Evolutionary conservation across 164 flowering plant species (phyloP), one percentile per base, ranked within the genome.

Genomic region (Tetracentron sinense): DNA sequence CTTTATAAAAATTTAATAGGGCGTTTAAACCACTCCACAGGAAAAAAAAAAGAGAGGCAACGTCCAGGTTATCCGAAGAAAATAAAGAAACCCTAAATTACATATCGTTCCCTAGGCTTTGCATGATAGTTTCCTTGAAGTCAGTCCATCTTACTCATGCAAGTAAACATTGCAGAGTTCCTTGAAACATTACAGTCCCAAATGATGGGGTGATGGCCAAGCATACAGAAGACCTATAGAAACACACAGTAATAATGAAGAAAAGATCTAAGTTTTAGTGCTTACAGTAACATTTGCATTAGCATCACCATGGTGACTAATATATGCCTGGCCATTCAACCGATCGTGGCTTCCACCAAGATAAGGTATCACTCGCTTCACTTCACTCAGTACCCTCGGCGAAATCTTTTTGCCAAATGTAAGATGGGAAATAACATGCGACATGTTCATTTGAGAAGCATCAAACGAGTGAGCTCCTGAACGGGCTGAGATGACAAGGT

Each of bases 401-500:
- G 84, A 48, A 61, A 95, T 71, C 66, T 54, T 80, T 71, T 77
- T 77, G 42, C 99, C 99, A 75, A 95, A 95, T 60, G 97, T 83
- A 69, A 95, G 74, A 77, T 87, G 88, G 55, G 85, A 72, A 56
- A 92, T 75, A 38, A 84, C 77, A 75, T 92, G 99, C 15, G 97
- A 95, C 88, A 95, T 82, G 73, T 95, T 95, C 89, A 95, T 86
- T 69, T 79, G 80, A 71, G 99, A 79, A 65, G 88, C 64, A 79
- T 95, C 97, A 76, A 95, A 95, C 0, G 99, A 95, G 79, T 95
- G 99, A 26, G 88, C 56, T 59, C 76, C 89, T 28, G 97, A 95
- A 58, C 72, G 95, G 67, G 99, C 97, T 61, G 97, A 83, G 56
- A 95, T 69, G 20, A 95, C 78, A 64, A 95, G 96, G 77, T 83